Evolutionary conservation across 2,329 filamentous ascomycete genomes (phyloP).

Genomic region (Penicillium sp.): DNA sequence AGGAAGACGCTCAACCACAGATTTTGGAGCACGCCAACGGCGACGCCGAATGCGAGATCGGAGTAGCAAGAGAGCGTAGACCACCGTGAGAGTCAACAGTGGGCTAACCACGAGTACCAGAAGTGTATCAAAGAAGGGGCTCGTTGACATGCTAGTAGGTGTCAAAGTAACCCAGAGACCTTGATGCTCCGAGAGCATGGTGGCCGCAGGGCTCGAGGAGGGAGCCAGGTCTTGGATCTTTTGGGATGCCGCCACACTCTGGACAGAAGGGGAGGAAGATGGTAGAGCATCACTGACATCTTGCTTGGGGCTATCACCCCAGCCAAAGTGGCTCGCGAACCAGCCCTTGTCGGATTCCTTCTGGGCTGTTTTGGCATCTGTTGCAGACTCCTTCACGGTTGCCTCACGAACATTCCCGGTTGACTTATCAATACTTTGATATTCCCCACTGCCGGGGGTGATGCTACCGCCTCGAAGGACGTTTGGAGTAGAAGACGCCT

Average conservation of each 20-base stretch:
- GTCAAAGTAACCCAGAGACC: constrained; percentile 97
- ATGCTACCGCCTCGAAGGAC: constrained; percentile 63
- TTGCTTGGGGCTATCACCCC: constrained; percentile 22
- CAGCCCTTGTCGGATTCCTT: constrained; percentile 26
- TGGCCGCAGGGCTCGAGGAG: constrained; percentile 21
- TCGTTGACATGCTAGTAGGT: constrained; percentile 80
- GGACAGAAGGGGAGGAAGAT: constrained; percentile 12
- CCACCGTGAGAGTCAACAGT: constrained; percentile 83
- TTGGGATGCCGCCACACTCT: constrained; percentile 13
- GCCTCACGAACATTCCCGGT: constrained; percentile 17
- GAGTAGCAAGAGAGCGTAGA: constrained; percentile 83
- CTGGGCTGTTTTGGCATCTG: constrained; percentile 7
- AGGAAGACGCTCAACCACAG: constrained; percentile 88
- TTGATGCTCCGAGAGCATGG: constrained; percentile 56
- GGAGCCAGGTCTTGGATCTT: constrained; percentile 17
- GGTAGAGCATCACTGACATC: constrained; percentile 13
- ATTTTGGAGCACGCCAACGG: constrained; percentile 96
- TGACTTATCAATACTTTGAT: constrained; percentile 48
- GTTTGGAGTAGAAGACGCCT: constrained; percentile 29
- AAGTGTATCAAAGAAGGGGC: constrained; percentile 92
- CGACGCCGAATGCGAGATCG: constrained; percentile 84
- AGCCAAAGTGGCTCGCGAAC: constrained; percentile 37
- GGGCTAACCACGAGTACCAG: constrained; percentile 96
- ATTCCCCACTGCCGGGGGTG: constrained; percentile 71
- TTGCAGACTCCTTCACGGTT: constrained; percentile 12